Evolutionary conservation across 164 flowering plant species (phyloP).

Genomic region (Magnolia kwangsiensis): DNA sequence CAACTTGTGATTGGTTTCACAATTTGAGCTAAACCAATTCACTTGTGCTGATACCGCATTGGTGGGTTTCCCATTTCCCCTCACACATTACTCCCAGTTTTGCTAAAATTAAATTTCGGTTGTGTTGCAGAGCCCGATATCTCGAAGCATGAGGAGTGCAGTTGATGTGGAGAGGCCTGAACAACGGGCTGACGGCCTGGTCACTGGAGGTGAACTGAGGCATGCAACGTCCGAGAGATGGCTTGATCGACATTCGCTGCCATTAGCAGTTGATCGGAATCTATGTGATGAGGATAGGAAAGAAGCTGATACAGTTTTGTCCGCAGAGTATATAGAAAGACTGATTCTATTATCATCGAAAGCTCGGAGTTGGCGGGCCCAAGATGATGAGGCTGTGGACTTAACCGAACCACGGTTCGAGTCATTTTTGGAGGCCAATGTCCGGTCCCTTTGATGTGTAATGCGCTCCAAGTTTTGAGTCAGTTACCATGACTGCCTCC

Average conservation of each 20-base stretch:
- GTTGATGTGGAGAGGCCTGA: conserved; percentile 11
- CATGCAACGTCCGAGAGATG: conserved; percentile 22
- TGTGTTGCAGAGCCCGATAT: conserved; percentile 29
- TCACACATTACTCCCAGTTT: too few relatives aligned
- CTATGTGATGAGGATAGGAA: conserved; percentile 15
- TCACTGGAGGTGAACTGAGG: conserved; percentile 30
- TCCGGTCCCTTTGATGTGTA: conserved; percentile 25
- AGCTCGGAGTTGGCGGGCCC: conserved; percentile 37
- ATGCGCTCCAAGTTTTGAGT: too few relatives aligned
- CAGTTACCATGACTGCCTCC: too few relatives aligned
- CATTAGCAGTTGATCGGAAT: conserved; percentile 26
- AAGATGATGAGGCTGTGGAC: conserved; percentile 68
- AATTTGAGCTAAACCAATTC: too few relatives aligned
- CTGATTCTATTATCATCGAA: conserved; percentile 46
- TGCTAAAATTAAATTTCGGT: too few relatives aligned
- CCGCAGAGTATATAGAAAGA: conserved; percentile 47
- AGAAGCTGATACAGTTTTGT: conserved; percentile 22
- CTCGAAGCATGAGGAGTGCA: conserved; percentile 13
- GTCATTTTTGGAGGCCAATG: conserved; percentile 55
- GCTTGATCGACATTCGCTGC: conserved; percentile 37
- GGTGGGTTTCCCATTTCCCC: too few relatives aligned
- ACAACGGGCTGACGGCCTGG: conserved; percentile 10
- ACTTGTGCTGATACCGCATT: too few relatives aligned
- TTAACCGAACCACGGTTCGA: conserved; percentile 83
- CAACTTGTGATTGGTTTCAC: too few relatives aligned